Evolutionary conservation across 331 rosid genomes (phyloP), one percentile per base, ranked within the genome.

Genomic region (Pyracantha coccinea): DNA sequence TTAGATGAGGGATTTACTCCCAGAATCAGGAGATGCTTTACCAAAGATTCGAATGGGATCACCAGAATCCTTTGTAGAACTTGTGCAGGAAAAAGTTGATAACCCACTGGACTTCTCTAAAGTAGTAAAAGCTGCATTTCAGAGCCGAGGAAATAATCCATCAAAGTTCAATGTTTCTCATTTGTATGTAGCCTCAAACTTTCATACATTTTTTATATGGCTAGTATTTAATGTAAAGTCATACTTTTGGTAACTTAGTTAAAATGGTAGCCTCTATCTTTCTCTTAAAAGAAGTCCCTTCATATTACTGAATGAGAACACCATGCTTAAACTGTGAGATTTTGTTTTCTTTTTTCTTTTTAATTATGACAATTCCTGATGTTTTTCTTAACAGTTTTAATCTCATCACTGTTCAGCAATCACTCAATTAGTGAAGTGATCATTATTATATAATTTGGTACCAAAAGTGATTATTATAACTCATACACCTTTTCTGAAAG

Each of bases 101-200:
- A 94, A 90, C 80, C 99, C 99, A 41, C 75, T 89, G 81, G 96
- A 92, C 11, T 94, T 92, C 75, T 92, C 97, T 69, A 74, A 88
- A 76, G 84, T 85, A 69, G 80, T 90, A 80, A 90, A 90, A 86
- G 81, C 88, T 58, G 96, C 97, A 72, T 76, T 87, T 77, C 96
- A 65, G 80, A 85, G 73, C 74, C 92, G 96, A 54, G 96, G 91
- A 81, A 80, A 84, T 78, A 85, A 89, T 78, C 61, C 69, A 72
- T 80, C 69, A 70, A 92, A 92, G 96, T 87, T 85, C 67, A 86
- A 82, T 41, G 97, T 94, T 75, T 90, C 97, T 83, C 97, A 94
- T 86, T 80, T 94, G 99, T 94, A 92, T 68, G 66, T 80, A 70
- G 41, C 68, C 58, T 79, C 20, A 59, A 64, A 72, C 38, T 25